phyloP scores from a whole-genome alignment of 2,329 filamentous ascomycete genomes.

The Penicillium sp. region DNA sequence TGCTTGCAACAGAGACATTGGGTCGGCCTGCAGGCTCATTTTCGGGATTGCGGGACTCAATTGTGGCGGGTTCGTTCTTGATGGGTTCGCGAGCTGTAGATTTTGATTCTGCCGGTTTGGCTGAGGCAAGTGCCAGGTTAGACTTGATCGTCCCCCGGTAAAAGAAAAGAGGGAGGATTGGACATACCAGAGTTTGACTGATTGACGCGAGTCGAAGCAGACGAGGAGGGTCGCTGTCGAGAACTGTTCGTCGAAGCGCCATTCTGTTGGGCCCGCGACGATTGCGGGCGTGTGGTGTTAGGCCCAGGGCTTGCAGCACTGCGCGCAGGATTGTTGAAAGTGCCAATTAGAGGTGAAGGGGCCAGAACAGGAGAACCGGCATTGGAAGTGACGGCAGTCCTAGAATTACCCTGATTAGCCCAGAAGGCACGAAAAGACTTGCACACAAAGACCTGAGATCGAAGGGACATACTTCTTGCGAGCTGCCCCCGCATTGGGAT shows the following conservation, averaged over 20 bases:
- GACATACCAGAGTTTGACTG: constrained; percentile 46
- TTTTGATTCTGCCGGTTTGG: constrained; percentile 47
- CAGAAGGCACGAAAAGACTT: neutral
- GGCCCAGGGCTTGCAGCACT: constrained; percentile 57
- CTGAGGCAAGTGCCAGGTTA: constrained; percentile 12
- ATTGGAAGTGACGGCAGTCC: constrained; percentile 44
- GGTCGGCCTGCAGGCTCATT: constrained; percentile 17
- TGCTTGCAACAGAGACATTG: constrained; percentile 21
- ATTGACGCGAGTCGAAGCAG: constrained; percentile 52
- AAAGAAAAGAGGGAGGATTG: constrained; percentile 1
- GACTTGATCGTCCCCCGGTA: constrained; percentile 20
- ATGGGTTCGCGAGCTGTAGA: constrained; percentile 45
- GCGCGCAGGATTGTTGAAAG: constrained; percentile 54
- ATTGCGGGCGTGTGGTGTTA: constrained; percentile 54
- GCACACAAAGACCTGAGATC: constrained; percentile 1
- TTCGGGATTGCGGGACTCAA: constrained; percentile 27
- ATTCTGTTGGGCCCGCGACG: constrained; percentile 69
- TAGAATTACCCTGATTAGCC: constrained; percentile 16
- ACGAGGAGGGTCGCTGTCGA: constrained; percentile 54
- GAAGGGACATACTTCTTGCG: constrained; percentile 66
- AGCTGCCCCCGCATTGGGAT: constrained; percentile 49
- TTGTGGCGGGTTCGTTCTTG: constrained; percentile 31
- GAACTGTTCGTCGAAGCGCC: constrained; percentile 57
- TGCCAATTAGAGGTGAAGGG: constrained; percentile 68
- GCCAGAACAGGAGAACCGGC: constrained; percentile 63